Conservation (phyloP, 495 filamentous ascomycete species). For the Platismatia glauca region DNA sequence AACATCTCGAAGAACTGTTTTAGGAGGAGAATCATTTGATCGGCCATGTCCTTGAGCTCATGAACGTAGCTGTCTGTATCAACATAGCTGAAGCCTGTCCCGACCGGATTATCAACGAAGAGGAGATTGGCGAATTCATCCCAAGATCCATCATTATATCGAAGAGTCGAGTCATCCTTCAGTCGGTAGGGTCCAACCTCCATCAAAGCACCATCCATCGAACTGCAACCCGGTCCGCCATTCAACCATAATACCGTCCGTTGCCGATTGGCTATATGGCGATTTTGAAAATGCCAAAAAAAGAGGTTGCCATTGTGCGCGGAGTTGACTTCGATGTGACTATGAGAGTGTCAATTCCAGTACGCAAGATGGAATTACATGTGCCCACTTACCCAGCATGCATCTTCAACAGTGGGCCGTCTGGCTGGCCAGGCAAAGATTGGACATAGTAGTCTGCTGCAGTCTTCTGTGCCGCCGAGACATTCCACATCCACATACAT, state of each 20-base stretch:
- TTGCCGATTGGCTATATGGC: constrained; percentile 85
- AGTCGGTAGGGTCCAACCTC: constrained; percentile 91
- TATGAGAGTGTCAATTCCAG: constrained; percentile 35
- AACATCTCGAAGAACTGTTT: constrained; percentile 86
- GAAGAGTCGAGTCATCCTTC: constrained; percentile 62
- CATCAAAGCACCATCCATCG: constrained; percentile 95
- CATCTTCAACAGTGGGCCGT: constrained; percentile 81
- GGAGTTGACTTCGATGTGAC: constrained; percentile 82
- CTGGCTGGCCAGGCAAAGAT: constrained; percentile 74
- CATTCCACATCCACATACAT: constrained; percentile 9
- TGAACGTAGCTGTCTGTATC: constrained; percentile 75
- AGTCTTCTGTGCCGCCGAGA: constrained; percentile 38
- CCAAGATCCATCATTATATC: constrained; percentile 87
- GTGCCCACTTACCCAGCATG: constrained; percentile 77
- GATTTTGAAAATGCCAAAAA: constrained; percentile 96
- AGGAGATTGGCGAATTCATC: constrained; percentile 94
- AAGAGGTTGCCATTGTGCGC: constrained; percentile 86
- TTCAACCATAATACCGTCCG: constrained; percentile 96
- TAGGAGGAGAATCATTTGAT: constrained; percentile 78
- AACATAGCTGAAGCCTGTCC: constrained; percentile 93
- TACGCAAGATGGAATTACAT: constrained; percentile 6
- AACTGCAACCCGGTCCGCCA: constrained; percentile 92
- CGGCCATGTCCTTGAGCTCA: constrained; percentile 81
- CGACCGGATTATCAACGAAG: constrained; percentile 94
- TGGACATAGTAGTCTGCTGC: constrained; percentile 87